Evolutionary conservation across 306 rosid species (phyloP).

Genomic region (Oxytropis ochrocephala): DNA sequence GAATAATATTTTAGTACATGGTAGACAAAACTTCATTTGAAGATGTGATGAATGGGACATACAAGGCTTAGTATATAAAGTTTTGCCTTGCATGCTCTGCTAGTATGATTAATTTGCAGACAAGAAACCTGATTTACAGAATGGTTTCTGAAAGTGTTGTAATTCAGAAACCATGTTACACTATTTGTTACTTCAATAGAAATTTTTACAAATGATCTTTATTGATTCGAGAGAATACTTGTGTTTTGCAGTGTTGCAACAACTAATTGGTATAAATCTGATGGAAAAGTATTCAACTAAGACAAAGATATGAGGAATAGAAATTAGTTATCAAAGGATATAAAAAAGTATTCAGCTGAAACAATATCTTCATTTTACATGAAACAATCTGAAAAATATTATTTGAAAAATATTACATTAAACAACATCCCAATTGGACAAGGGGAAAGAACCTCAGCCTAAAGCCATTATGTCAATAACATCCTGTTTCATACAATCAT

Average conservation of each 20-base stretch:
- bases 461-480: no score
- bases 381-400: no score
- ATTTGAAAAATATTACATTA: no score
- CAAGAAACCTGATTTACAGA: not conserved
- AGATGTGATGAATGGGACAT: slow-evolving; percentile 7
- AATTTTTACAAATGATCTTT: not conserved
- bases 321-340: no score
- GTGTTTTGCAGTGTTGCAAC: not conserved
- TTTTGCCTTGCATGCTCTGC: not conserved
- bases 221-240: not conserved
- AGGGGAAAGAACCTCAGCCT: no score
- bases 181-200: slow-evolving; percentile 4
- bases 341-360: no score
- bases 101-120: slow-evolving; percentile 1
- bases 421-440: no score
- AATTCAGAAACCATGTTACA: not conserved
- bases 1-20: not conserved
- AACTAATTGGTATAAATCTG: not conserved
- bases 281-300: no score
- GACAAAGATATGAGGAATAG: no score
- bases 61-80: slow-evolving; percentile 3
- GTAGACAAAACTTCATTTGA: slow-evolving; percentile 18
- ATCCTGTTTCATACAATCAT: no score
- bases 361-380: no score
- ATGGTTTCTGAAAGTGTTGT: not conserved